These are phyloP conservation scores for Solanum ahanhuiri DNA, from an alignment of 257 asterid species.

Conservation along the genomic window DNA sequence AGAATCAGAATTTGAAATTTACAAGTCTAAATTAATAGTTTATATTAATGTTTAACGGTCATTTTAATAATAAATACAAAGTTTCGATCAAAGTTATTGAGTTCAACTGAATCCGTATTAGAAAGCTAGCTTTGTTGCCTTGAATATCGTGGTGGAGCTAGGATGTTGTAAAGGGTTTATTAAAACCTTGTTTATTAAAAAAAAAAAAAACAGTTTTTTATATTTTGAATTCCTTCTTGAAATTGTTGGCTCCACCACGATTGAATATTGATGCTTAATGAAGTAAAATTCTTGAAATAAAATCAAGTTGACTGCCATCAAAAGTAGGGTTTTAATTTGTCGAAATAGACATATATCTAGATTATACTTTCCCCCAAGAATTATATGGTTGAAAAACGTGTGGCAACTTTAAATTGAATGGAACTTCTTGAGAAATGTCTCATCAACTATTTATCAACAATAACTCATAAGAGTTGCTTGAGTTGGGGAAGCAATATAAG, in stretches of 20 bases:
- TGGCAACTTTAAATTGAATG: background rate
- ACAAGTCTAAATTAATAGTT: background rate
- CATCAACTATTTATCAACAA: background rate
- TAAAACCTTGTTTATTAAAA: background rate
- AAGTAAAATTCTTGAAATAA: background rate
- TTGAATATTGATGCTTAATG: background rate
- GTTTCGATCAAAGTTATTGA: background rate
- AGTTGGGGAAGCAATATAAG: background rate
- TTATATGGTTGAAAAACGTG: background rate
- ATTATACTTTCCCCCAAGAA: background rate
- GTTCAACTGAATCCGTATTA: background rate
- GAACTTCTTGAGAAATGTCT: background rate
- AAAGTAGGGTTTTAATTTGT: background rate
- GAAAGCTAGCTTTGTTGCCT: background rate
- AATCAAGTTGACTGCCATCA: background rate
- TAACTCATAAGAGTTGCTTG: background rate
- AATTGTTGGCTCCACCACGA: background rate
- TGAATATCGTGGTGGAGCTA: background rate
- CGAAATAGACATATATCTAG: background rate
- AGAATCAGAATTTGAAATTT: background rate
- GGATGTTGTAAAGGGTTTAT: too few species aligned
- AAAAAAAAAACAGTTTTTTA: background rate
- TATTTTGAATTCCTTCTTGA: background rate
- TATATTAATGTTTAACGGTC: rapidly evolving
- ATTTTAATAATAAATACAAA: background rate